A percentile compares a stretch with the other conserved stretches of the same genome.
These are phyloP conservation scores for Penicillium pancosmium DNA, from an alignment of 495 filamentous ascomycete genomes.

Conservation along the genomic window DNA sequence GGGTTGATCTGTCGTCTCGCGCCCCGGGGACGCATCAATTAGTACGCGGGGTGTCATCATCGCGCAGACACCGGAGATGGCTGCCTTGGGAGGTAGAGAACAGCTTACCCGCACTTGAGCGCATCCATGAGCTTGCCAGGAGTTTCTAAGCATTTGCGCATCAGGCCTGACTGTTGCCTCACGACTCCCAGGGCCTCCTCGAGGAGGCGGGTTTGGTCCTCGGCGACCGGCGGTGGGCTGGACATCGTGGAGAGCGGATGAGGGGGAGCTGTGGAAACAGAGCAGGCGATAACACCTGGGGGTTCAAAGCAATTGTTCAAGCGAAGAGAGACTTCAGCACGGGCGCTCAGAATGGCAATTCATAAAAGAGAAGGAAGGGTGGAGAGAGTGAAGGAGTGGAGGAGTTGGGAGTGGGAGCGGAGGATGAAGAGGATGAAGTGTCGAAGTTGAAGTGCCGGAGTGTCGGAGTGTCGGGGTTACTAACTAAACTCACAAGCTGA, in stretches of 20 bases:
- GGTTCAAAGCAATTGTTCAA: slow-evolving; percentile 26
- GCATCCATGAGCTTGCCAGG: slow-evolving; percentile 99
- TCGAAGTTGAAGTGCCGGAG: background rate
- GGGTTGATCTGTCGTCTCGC: slow-evolving; percentile 71
- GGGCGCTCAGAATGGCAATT: slow-evolving; percentile 8
- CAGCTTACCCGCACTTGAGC: slow-evolving; percentile 90
- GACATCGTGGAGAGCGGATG: slow-evolving; percentile 46
- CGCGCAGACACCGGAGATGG: slow-evolving; percentile 27
- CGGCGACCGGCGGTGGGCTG: slow-evolving; percentile 67
- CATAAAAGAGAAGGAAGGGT: slow-evolving; percentile 12
- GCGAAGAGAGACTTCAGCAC: slow-evolving; percentile 12
- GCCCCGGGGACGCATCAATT: slow-evolving; percentile 15
- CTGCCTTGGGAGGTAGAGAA: slow-evolving; percentile 35
- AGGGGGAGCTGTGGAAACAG: slow-evolving; percentile 26
- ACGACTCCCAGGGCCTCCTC: slow-evolving; percentile 96
- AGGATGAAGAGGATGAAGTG: slow-evolving; percentile 1
- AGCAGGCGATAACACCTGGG: slow-evolving; percentile 36
- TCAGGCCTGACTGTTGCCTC: slow-evolving; percentile 91
- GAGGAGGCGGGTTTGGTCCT: slow-evolving; percentile 92
- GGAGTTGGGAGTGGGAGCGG: background rate
- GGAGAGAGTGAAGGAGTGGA: slow-evolving; percentile 1
- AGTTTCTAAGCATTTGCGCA: slow-evolving; percentile 97
- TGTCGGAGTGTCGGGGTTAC: background rate
- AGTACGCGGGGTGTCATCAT: slow-evolving; percentile 13
- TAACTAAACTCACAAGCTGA: too few species aligned